Conservation (phyloP, 2,329 filamentous ascomycete genomes). For the Penicillium oxalicum region DNA sequence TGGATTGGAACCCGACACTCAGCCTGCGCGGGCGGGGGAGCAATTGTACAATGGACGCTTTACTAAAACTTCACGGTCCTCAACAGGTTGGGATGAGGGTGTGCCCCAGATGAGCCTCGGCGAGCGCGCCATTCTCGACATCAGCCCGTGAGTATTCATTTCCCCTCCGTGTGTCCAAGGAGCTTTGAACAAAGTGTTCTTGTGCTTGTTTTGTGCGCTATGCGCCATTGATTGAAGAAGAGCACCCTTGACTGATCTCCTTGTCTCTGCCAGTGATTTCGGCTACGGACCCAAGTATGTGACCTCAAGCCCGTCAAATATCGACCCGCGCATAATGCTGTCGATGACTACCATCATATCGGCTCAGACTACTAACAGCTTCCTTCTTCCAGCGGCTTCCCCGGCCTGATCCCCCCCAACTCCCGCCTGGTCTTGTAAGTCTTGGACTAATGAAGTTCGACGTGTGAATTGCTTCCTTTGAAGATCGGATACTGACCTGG, state of each 20-base stretch:
- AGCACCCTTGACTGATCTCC: conserved; percentile 4
- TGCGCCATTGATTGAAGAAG: too few species aligned
- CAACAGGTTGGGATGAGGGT: conserved; percentile 70
- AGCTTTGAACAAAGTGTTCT: background rate
- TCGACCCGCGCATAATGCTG: background rate
- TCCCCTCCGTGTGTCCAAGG: background rate
- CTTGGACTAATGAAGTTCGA: background rate
- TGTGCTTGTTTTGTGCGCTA: background rate
- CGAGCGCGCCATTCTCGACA: conserved; percentile 81
- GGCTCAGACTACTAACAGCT: conserved; percentile 1
- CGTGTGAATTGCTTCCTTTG: too few species aligned
- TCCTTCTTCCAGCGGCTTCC: conserved; percentile 59
- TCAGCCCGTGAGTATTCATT: conserved; percentile 57
- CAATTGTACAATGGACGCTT: background rate
- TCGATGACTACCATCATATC: background rate
- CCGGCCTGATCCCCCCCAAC: conserved; percentile 67
- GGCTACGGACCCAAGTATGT: conserved; percentile 40
- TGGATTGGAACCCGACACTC: too few species aligned
- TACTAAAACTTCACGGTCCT: background rate
- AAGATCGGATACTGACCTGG: conserved; percentile 6
- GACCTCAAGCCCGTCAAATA: background rate
- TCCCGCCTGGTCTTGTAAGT: conserved; percentile 80
- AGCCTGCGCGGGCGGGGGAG: too few species aligned
- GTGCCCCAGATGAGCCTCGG: conserved; percentile 81
- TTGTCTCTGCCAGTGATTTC: conserved; percentile 26